Percentiles rank a stretch among this genome's conserved stretches.
Conservation (phyloP, 306 rosid species). For the Fragaria vesca region DNA sequence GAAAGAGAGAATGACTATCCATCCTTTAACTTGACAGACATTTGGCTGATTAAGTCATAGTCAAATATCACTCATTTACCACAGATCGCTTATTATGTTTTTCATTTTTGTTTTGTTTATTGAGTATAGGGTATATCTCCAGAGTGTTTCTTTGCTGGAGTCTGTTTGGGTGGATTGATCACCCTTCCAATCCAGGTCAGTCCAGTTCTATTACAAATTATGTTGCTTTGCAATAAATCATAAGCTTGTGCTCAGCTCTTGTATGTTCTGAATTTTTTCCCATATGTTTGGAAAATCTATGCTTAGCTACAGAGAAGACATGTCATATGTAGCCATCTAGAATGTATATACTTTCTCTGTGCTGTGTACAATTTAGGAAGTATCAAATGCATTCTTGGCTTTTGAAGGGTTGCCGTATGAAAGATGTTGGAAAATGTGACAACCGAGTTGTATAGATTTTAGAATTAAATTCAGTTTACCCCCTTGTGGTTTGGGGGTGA, state of each 20-base stretch:
- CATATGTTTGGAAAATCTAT: not conserved
- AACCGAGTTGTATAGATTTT: not conserved
- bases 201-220: constrained; percentile 5
- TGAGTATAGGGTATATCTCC: constrained; percentile 54
- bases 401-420: not conserved
- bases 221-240: not conserved
- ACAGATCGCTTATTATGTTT: not conserved
- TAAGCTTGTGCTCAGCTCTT: not conserved
- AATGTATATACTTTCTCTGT: not conserved
- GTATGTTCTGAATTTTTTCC: not conserved
- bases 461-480: too few relatives aligned
- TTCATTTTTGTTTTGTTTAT: not conserved
- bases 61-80: not conserved
- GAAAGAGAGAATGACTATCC: not conserved
- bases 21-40: too few relatives aligned
- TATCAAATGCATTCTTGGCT: not conserved
- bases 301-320: not conserved
- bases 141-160: constrained; percentile 62
- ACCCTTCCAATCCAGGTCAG: constrained; percentile 62
- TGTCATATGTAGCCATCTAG: not conserved
- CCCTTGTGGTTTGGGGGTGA: too few relatives aligned
- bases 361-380: not conserved
- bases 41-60: too few relatives aligned
- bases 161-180: constrained; percentile 62
- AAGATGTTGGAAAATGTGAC: not conserved